These are phyloP conservation scores for Tolypocladium cylindrosporum DNA, from an alignment of 2,329 filamentous ascomycete genomes.

Conservation along the genomic window DNA sequence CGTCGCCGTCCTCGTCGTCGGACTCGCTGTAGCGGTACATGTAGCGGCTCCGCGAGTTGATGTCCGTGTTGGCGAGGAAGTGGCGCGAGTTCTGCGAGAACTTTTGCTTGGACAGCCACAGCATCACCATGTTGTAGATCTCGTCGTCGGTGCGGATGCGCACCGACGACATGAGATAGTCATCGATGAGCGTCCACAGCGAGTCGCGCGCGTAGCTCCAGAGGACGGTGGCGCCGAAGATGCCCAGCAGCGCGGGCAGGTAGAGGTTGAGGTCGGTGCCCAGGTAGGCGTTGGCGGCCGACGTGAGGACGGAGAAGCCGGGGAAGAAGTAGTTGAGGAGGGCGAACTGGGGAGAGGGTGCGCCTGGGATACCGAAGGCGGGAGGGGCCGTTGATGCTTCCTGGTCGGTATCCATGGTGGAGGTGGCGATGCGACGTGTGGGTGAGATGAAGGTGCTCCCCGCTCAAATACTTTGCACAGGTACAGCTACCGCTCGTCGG, in stretches of 20 bases:
- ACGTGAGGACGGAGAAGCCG: constrained; percentile 49
- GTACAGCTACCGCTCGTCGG: background rate
- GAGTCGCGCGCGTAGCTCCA: constrained; percentile 43
- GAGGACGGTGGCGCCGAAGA: constrained; percentile 37
- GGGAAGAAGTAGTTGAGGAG: constrained; percentile 56
- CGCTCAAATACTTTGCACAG: too few relatives aligned
- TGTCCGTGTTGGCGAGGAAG: constrained; percentile 55
- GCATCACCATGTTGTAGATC: constrained; percentile 63
- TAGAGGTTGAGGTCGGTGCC: constrained; percentile 54
- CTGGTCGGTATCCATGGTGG: constrained; percentile 3
- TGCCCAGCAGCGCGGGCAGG: constrained; percentile 44
- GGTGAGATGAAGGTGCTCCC: background rate
- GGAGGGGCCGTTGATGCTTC: background rate
- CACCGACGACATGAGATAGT: constrained; percentile 54
- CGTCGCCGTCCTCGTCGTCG: constrained; percentile 28
- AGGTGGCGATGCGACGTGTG: background rate
- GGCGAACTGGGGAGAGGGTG: constrained; percentile 26
- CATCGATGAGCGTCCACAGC: constrained; percentile 35
- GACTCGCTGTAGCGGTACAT: constrained; percentile 37
- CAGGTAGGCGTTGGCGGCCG: constrained; percentile 43
- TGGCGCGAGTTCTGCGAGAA: constrained; percentile 50
- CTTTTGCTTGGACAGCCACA: constrained; percentile 53
- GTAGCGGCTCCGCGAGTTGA: constrained; percentile 42
- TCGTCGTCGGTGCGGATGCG: constrained; percentile 61
- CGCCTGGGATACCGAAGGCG: constrained; percentile 3